Percentiles rank a stretch among this genome's conserved stretches.
Evolutionary conservation across 768 basidiomycete species (phyloP).

Genomic region (Suillus clintonianus): DNA sequence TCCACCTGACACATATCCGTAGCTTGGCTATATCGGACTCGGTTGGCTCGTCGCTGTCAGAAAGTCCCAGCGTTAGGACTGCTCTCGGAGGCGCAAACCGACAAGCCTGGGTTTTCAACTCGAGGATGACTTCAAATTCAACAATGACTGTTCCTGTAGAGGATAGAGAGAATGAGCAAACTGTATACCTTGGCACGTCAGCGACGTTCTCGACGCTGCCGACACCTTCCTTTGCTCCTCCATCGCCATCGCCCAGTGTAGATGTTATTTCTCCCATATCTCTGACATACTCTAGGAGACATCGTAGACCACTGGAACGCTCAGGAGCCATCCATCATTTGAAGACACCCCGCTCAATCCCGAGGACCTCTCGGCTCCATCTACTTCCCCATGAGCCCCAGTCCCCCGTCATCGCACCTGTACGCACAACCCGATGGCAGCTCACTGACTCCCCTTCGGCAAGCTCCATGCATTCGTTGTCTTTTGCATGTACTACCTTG

Average conservation of each 20-base stretch:
- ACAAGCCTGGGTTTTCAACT: constrained; percentile 2
- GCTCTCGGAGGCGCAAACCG: constrained; percentile 4
- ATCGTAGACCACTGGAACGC: constrained; percentile 34
- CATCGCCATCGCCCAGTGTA: constrained; percentile 29
- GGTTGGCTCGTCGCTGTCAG: background rate
- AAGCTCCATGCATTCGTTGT: constrained; percentile 9
- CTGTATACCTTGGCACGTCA: constrained; percentile 16
- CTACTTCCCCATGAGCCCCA: background rate
- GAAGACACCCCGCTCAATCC: constrained; percentile 7
- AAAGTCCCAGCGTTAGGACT: background rate
- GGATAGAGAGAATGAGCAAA: constrained; percentile 20
- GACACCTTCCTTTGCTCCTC: constrained; percentile 28
- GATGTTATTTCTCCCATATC: constrained; percentile 25
- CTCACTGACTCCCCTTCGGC: constrained; percentile 9
- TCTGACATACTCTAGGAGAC: constrained; percentile 18
- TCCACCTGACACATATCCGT: background rate
- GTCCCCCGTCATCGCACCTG: background rate
- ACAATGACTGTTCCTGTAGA: constrained; percentile 10
- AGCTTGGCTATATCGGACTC: background rate
- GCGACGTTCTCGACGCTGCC: constrained; percentile 28
- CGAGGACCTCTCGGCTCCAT: constrained; percentile 8
- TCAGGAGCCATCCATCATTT: constrained; percentile 30
- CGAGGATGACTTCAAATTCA: constrained; percentile 5
- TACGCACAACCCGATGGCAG: constrained; percentile 15
- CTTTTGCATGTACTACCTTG: background rate